Conservation (phyloP, 768 basidiomycete genomes). For the Cystobasidium ongulense region DNA sequence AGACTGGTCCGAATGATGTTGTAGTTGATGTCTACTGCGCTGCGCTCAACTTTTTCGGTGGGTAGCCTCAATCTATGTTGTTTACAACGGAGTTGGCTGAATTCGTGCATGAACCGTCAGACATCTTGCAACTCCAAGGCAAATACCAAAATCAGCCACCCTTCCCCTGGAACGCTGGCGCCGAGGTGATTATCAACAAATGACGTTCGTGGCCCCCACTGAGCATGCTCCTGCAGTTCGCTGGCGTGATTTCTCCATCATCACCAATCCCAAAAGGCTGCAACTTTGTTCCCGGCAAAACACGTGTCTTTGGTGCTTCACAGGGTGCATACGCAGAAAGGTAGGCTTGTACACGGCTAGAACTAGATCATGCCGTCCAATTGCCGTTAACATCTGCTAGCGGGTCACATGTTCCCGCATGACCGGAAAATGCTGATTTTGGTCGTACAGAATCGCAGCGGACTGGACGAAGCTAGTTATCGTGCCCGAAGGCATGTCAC, state of each 20-base stretch:
- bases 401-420: no score
- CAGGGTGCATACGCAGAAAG: constrained; percentile 72
- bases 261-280: constrained; percentile 75
- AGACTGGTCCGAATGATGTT: constrained; percentile 25
- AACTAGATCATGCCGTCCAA: no score
- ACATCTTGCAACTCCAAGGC: constrained; percentile 48
- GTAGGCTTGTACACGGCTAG: not conserved
- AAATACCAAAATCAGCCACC: constrained; percentile 78
- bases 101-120: not conserved
- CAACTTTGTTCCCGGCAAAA: constrained; percentile 62
- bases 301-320: constrained; percentile 74
- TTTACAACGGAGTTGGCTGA: not conserved
- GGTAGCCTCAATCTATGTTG: not conserved
- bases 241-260: constrained; percentile 61
- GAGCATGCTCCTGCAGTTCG: constrained; percentile 52
- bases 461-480: constrained; percentile 53
- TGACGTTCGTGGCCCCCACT: no score
- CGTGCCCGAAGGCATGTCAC: constrained; percentile 67
- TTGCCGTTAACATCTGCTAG: no score
- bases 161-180: constrained; percentile 75
- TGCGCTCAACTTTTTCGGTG: constrained; percentile 27
- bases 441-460: constrained; percentile 52
- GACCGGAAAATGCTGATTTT: no score
- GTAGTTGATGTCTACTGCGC: constrained; percentile 14
- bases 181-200: constrained; percentile 41